phyloP scores from a whole-genome alignment of 2,329 filamentous ascomycete species.

The Epichloe typhina region DNA sequence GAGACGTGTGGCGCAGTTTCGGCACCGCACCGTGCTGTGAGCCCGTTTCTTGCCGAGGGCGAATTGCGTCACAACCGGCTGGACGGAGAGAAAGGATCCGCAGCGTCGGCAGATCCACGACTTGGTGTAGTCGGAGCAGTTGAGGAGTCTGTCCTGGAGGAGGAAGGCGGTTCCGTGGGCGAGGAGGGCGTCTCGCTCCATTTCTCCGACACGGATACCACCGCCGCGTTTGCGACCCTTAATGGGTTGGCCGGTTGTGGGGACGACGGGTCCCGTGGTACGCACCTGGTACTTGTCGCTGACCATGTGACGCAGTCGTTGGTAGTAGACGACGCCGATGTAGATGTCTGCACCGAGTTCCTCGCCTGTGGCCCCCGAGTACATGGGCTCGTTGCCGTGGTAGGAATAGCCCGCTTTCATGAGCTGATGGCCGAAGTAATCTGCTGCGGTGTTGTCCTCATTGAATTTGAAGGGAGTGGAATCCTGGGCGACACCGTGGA shows the following conservation, averaged over 20 bases:
- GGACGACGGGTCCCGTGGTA: constrained; percentile 85
- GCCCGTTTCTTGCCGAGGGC: constrained; percentile 48
- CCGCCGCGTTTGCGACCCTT: constrained; percentile 93
- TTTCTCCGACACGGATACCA: constrained; percentile 97
- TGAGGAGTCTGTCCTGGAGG: constrained; percentile 88
- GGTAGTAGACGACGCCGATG: constrained; percentile 94
- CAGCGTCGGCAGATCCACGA: constrained; percentile 84
- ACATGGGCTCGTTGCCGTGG: constrained; percentile 97
- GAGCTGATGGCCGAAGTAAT: constrained; percentile 93
- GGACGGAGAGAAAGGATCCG: constrained; percentile 80
- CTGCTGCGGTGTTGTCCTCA: constrained; percentile 79
- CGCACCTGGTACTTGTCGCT: constrained; percentile 99
- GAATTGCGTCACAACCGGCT: constrained; percentile 60
- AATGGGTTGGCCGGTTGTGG: constrained; percentile 87
- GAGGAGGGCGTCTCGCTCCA: constrained; percentile 92
- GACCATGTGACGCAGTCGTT: constrained; percentile 96
- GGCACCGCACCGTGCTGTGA: constrained; percentile 61
- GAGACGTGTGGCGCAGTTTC: constrained; percentile 56
- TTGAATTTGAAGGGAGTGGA: constrained; percentile 91
- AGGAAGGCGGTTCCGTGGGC: constrained; percentile 93
- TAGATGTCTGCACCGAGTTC: constrained; percentile 94
- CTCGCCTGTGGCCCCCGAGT: constrained; percentile 90
- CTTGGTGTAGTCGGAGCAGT: constrained; percentile 87
- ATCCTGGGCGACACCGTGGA: constrained; percentile 93
- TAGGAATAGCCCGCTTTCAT: constrained; percentile 95